Evolutionary conservation across 768 basidiomycete species (phyloP).

Genomic region (Pleurotus platypus): DNA sequence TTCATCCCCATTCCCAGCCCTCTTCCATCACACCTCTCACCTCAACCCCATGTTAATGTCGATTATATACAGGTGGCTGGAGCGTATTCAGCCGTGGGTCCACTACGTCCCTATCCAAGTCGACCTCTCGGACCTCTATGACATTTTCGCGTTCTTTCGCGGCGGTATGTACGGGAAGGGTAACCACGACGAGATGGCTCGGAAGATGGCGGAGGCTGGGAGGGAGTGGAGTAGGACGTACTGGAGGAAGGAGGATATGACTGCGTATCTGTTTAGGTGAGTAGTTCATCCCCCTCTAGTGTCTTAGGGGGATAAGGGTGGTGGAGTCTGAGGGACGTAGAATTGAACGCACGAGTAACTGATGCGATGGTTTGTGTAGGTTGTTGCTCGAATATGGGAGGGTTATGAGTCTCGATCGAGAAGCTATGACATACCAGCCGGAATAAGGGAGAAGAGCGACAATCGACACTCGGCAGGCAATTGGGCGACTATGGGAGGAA

Average conservation of each 20-base stretch:
- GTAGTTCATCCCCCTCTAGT: slow-evolving; percentile 9
- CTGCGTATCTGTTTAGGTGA: slow-evolving; percentile 48
- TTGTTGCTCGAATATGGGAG: slow-evolving; percentile 48
- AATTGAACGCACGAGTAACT: too few relatives aligned
- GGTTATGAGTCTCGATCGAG: slow-evolving; percentile 39
- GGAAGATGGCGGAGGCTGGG: slow-evolving; percentile 49
- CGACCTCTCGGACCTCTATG: slow-evolving; percentile 60
- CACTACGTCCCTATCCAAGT: slow-evolving; percentile 66
- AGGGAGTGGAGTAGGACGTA: slow-evolving; percentile 44
- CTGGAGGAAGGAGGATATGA: slow-evolving; percentile 54
- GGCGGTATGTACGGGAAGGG: slow-evolving; percentile 46
- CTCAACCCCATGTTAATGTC: not conserved
- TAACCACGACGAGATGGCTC: slow-evolving; percentile 53
- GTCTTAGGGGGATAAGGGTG: too few relatives aligned
- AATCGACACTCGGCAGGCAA: too few relatives aligned
- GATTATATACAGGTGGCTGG: slow-evolving; percentile 36
- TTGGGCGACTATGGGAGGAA: too few relatives aligned
- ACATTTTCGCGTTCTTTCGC: slow-evolving; percentile 63
- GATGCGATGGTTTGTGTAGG: slow-evolving; percentile 11
- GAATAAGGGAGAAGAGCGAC: too few relatives aligned
- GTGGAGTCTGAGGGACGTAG: too few relatives aligned
- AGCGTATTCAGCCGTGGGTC: slow-evolving; percentile 60
- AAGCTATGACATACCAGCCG: slow-evolving; percentile 29
- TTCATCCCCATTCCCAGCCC: not conserved
- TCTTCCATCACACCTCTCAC: not conserved